Evolutionary conservation across 495 filamentous ascomycete genomes (phyloP), one percentile per base, ranked within the genome.

Genomic region (Lasiosphaeris hirsuta): DNA sequence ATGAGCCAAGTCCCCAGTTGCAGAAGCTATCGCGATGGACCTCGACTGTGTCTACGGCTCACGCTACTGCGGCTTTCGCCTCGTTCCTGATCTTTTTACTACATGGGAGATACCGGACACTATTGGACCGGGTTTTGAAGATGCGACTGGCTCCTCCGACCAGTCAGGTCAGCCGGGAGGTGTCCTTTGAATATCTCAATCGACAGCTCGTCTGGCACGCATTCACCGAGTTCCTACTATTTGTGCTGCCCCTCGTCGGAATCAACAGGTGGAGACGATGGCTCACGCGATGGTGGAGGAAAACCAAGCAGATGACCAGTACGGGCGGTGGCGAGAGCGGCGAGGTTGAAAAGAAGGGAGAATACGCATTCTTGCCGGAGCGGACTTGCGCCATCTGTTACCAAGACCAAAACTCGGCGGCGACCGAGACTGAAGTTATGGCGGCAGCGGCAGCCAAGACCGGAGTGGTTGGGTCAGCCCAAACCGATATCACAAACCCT

Each of bases 341-440:
- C 36, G 66, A 69, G 5, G 23, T 30, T n/a, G 78, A 82, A 49
- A 79, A 82, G 57, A 84, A 81, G 55, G 92, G 92, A 33, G 90
- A 96, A 62, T 83, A 90, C 44, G 78, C 81, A 0, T 96, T 93
- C 71, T 79, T 98, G 35, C 94, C 93, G 0, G 92, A 97, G 65
- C 78, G 94, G 43, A 97, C 93, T 1, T 98, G 94, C 70, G 95
- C 92, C n/a, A 96, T 98, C 54, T 98, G 94, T 73, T 96, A 96
- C 68, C 84, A 90, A 54, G 91, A 95, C 61, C 90, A 94, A 63
- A 97, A 95, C 63, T 85, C 88, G 10, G 74, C 83, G 1, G 77
- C 80, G 0, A 81, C 84, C 8, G 90, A 92, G 67, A 82, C 73
- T 15, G 89, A 92, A 52, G 72, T 88, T 4, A 69, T 92, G 44